Evolutionary conservation across 306 rosid genomes (phyloP), one percentile per base, ranked within the genome.

Genomic region (Lathyrus aphaca): DNA sequence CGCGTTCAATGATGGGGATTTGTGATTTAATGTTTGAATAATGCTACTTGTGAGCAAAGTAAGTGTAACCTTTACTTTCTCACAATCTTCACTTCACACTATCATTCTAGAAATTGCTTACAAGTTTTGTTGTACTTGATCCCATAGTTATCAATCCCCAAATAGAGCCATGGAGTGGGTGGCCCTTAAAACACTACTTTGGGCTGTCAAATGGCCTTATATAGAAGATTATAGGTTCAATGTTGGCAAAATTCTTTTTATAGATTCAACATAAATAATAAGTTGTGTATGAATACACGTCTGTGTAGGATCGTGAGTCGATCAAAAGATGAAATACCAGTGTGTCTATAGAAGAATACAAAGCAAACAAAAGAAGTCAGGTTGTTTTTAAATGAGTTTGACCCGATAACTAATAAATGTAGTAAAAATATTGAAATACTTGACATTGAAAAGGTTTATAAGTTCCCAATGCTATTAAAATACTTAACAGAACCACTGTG

Each of bases 1-100:
- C 35, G 40, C 16, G 57, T 13, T 66, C 21, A 44, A 72, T 51
- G 74, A 30, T 80, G 19, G 70, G 39, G 68, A 43, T 17, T 15
- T 1, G 42, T 40, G 49, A 65, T 55, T 74, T 69, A 72, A 62
- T 62, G 53, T 46, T 64, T 27, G 48, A 27, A 61, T 32, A 38
- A 11, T 72, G 51, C 60, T 60, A 45, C 19, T 38, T 29, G 6
- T 58, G 66, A 8, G 53, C 12, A 43, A 65, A 19, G 57, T 50
- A 69, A 74, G 17, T 6, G 1, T 8, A 17, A 18, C 3, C 58
- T 9, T 77, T 45, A 38, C 54, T 38, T 46, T 53, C 25, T 35
- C 14, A 43, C 23, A 35, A 37, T 60, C 50, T 55, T 66, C 38
- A 13, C 38, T 25, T 13, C 61, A 23, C 61, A 25, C 60, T 21